Conservation (phyloP, 139 green algal species). For the Chlorella sp. region DNA sequence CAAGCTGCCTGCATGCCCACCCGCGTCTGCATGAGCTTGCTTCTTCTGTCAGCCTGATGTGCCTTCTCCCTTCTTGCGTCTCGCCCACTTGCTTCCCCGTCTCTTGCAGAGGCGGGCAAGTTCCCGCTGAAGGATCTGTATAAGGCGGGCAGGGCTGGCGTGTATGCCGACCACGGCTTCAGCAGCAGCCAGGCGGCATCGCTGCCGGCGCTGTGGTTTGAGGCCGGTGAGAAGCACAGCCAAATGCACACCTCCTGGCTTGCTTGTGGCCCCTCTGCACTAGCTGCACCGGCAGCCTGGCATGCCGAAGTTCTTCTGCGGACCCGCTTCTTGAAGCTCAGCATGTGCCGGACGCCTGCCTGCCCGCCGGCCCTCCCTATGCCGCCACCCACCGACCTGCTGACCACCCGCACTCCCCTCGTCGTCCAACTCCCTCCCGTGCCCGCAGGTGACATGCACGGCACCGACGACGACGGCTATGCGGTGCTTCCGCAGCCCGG, state of each 20-base stretch:
- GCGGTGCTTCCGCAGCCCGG: constrained; percentile 13
- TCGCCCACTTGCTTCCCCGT: too few species aligned
- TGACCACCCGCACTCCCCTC: not conserved
- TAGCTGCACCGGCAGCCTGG: too few species aligned
- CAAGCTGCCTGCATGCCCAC: not conserved
- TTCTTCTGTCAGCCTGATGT: too few species aligned
- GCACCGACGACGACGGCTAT: constrained; percentile 13
- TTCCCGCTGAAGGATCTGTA: constrained; percentile 6
- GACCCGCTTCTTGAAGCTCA: too few species aligned
- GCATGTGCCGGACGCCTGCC: too few species aligned
- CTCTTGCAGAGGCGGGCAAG: constrained; percentile 5
- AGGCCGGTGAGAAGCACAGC: not conserved
- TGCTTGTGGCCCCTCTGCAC: too few species aligned
- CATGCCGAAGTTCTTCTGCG: too few species aligned
- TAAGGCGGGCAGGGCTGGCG: not conserved
- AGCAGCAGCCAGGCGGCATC: constrained; percentile 15
- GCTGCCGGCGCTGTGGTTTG: constrained; percentile 31
- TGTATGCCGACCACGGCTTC: constrained; percentile 17
- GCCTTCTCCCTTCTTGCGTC: too few species aligned
- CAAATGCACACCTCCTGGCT: too few species aligned
- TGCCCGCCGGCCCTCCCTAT: too few species aligned
- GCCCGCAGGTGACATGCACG: constrained; percentile 25
- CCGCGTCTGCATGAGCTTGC: not conserved
- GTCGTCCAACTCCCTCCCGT: not conserved
- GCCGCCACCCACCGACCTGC: too few species aligned